A percentile compares a stretch with the other conserved stretches of the same genome.
phyloP scores from a whole-genome alignment of 441 rosid genomes.

The Aleurites moluccanus region DNA sequence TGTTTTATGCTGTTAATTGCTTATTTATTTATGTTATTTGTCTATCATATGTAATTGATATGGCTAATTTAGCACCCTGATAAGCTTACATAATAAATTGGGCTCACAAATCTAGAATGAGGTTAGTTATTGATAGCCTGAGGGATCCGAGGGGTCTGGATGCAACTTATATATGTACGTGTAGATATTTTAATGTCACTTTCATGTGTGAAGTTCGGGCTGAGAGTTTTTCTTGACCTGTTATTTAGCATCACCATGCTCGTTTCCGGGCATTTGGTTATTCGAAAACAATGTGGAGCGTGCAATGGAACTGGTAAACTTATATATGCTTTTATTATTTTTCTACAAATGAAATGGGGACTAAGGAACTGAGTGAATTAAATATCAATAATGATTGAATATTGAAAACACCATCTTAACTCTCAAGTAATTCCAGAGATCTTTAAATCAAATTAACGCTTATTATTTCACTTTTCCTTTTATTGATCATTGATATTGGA shows the following conservation, averaged over 20 bases:
- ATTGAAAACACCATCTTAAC: neutral
- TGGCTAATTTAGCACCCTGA: neutral
- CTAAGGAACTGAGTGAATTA: neutral
- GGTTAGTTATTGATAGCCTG: neutral
- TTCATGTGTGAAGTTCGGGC: neutral
- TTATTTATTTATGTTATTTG: neutral
- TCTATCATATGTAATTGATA: neutral
- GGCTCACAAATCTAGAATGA: neutral
- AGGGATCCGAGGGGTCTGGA: neutral
- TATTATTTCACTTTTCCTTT: neutral
- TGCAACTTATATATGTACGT: neutral
- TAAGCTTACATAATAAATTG: neutral
- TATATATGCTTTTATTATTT: neutral
- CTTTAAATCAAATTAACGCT: neutral
- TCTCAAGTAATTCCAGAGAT: neutral
- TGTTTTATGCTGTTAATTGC: neutral
- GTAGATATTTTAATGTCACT: neutral
- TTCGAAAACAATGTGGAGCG: slow-evolving; percentile 3
- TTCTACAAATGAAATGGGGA: neutral
- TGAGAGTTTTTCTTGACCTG: neutral
- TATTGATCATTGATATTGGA: neutral
- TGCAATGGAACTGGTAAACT: neutral
- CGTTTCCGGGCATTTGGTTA: neutral
- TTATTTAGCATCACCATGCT: neutral
- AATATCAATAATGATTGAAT: neutral